Percentiles rank a stretch among this genome's conserved stretches.
Conservation (phyloP, 805 yeast species). For the Teunomyces cretensis region DNA sequence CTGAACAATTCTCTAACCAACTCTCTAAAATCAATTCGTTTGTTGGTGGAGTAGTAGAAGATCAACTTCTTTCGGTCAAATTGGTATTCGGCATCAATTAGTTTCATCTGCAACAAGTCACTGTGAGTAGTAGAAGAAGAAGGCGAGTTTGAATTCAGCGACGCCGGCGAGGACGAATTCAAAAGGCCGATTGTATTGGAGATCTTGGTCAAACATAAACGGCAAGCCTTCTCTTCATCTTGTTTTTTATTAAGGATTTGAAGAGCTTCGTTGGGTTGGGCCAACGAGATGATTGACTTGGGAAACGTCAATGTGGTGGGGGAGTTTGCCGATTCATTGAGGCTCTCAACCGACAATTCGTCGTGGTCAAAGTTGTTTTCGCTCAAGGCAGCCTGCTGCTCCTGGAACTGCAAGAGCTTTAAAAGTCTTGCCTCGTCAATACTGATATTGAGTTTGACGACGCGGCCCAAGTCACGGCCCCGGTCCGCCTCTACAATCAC, state of each 20-base stretch:
- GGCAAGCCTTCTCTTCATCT: constrained; percentile 70
- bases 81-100: constrained; percentile 77
- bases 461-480: constrained; percentile 73
- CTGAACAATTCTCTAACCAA: constrained; percentile 72
- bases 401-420: constrained; percentile 65
- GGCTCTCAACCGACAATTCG: constrained; percentile 23
- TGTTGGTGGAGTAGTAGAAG: constrained; percentile 53
- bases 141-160: neutral
- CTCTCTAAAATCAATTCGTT: constrained; percentile 71
- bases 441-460: constrained; percentile 56
- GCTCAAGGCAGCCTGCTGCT: constrained; percentile 64
- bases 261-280: constrained; percentile 58
- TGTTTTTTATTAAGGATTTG: constrained; percentile 57
- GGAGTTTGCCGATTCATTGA: constrained; percentile 15
- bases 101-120: constrained; percentile 49
- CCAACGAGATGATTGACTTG: constrained; percentile 63
- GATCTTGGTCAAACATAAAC: constrained; percentile 58
- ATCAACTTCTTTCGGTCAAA: constrained; percentile 77
- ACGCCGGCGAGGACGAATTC: constrained; percentile 7
- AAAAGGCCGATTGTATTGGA: constrained; percentile 33
- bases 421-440: constrained; percentile 67
- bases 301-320: constrained; percentile 55
- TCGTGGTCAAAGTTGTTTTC: constrained; percentile 21
- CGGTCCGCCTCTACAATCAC: constrained; percentile 85
- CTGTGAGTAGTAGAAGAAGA: constrained; percentile 7